Evolutionary conservation across 23 red algal genomes (phyloP), one percentile per base, ranked within the genome.

Genomic region (Cyanidioschyzon merolae): DNA sequence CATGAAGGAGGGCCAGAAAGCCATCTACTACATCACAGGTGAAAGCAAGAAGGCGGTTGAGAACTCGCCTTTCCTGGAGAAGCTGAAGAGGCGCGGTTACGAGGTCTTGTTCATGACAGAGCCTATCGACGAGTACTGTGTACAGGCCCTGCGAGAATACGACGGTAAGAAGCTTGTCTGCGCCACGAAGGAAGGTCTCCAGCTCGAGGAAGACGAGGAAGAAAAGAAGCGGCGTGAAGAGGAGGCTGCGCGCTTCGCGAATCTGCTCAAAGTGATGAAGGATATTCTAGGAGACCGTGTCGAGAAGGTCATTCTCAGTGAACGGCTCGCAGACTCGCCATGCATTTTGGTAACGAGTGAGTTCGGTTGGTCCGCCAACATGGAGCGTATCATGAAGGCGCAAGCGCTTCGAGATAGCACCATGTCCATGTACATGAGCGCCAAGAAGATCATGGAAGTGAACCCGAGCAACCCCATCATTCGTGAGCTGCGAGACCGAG

Each of bases 71-170:
- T 96, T 96, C 84, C 58, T 96, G 50, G 92, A 96, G 82, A 86
- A 86, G 83, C 79, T 96, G 0, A 82, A 83, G 76, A 82, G 87
- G 68, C 90, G 90, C 74, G 92, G 92, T 32, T 87, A 82, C 32
- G 92, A 96, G 58, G 92, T 96, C 2, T 51, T 96, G 24, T 96
- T 88, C 85, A 96, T 96, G 92, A 82, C 83, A 29, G 92, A 96
- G 80, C 92, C 92, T 38, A 96, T 96, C 39, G 92, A 96, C 67
- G 92, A 96, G 84, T 96, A 96, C 82, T 96, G 92, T 36, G 89
- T 90, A 36, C 92, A 96, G 58, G 87, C 90, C 68, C 74, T 96
- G 1, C 87, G 90, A 68, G 92, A 96, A 79, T 96, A 88, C 59
- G 92, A 96, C 51, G 88, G 88, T 40, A 96, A 96, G 83, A 96